phyloP scores from a whole-genome alignment of 164 flowering plant genomes.

The Tinospora cordifolia region DNA sequence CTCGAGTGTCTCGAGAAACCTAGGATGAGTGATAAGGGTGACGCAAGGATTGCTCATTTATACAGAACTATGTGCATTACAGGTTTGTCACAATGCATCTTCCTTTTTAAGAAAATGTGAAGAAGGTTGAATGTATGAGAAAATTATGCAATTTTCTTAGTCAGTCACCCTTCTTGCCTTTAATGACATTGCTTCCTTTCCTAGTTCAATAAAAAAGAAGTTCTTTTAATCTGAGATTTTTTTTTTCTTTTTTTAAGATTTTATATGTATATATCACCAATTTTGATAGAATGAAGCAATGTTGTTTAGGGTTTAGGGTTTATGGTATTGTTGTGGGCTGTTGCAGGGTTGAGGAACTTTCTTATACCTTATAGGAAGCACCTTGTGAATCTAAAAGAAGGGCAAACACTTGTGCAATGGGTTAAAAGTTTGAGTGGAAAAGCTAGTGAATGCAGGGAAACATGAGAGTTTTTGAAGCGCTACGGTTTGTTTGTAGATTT shows the following conservation, averaged over 20 bases:
- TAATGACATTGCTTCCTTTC: no score
- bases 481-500: neutral
- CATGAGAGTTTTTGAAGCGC: slow-evolving; percentile 3
- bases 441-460: slow-evolving; percentile 26
- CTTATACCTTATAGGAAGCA: slow-evolving; percentile 76
- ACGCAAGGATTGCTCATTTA: slow-evolving; percentile 45
- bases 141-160: no score
- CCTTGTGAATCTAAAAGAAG: slow-evolving; percentile 51
- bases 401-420: slow-evolving; percentile 44
- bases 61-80: slow-evolving; percentile 81
- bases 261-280: no score
- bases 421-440: slow-evolving; percentile 40
- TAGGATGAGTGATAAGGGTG: slow-evolving; percentile 49
- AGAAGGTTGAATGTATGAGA: no score
- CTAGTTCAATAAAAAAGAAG: no score
- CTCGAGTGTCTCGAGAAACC: slow-evolving; percentile 89
- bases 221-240: no score
- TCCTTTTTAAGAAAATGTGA: no score
- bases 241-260: no score
- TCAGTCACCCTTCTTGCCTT: no score
- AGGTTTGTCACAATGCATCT: slow-evolving; percentile 33
- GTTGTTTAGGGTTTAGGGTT: neutral
- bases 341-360: slow-evolving; percentile 68
- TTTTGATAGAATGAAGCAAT: no score
- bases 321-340: neutral